Percentiles rank a stretch among this genome's conserved stretches.
Evolutionary conservation across 2,329 filamentous ascomycete species (phyloP).

Genomic region (Penicillium aurantiogriseum): DNA sequence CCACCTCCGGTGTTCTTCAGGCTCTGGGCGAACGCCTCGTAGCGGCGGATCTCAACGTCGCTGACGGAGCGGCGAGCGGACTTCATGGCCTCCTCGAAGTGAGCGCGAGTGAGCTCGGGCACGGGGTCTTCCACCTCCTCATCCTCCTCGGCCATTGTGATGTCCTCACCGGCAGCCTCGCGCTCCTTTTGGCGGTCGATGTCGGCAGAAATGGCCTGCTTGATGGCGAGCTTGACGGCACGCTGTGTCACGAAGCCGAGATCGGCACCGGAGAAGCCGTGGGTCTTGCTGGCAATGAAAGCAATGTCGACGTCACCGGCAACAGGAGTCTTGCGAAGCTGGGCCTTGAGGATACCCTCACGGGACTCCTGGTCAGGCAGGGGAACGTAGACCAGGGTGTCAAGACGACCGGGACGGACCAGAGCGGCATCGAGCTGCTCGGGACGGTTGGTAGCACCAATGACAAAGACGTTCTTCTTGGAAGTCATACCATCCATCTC

Average conservation of each 20-base stretch:
- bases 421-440: slow-evolving; percentile 98
- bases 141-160: slow-evolving; percentile 72
- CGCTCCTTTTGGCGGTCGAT: slow-evolving; percentile 89
- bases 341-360: slow-evolving; percentile 85
- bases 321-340: slow-evolving; percentile 97
- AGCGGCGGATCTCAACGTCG: slow-evolving; percentile 95
- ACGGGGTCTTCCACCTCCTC: slow-evolving; percentile 79
- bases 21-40: slow-evolving; percentile 97
- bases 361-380: slow-evolving; percentile 89
- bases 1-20: slow-evolving; percentile 98
- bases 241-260: slow-evolving; percentile 98
- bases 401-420: slow-evolving; percentile 96
- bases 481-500: slow-evolving; percentile 99
- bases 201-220: slow-evolving; percentile 85
- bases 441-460: slow-evolving; percentile 96
- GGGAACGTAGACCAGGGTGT: slow-evolving; percentile 97
- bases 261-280: slow-evolving; percentile 99
- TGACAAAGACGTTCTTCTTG: slow-evolving; percentile 99
- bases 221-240: slow-evolving; percentile 98
- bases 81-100: slow-evolving; percentile 99
- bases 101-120: slow-evolving; percentile 88
- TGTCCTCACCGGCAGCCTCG: slow-evolving; percentile 73
- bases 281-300: slow-evolving; percentile 94
- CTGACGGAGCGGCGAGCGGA: slow-evolving; percentile 89
- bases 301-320: slow-evolving; percentile 80